Conservation (phyloP, 2,329 filamentous ascomycete species). For the Purpureocillium takamizusanense region DNA sequence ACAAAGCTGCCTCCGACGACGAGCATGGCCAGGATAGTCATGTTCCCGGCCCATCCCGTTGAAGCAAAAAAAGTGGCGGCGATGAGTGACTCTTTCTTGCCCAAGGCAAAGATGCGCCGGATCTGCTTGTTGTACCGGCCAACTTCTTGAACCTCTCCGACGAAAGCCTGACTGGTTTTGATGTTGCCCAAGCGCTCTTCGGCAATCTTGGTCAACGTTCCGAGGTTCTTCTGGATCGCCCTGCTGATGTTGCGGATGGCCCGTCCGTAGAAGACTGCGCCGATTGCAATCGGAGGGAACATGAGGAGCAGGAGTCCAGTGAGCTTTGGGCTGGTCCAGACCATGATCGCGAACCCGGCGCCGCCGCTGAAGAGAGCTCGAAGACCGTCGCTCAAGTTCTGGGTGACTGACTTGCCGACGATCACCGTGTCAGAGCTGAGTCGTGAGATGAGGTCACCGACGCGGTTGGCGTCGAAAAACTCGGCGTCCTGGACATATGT, state of each 20-base stretch:
- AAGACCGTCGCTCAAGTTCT: slow-evolving; percentile 94
- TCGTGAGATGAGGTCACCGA: slow-evolving; percentile 91
- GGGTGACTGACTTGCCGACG: slow-evolving; percentile 96
- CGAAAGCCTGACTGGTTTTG: slow-evolving; percentile 92
- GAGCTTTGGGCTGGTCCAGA: slow-evolving; percentile 87
- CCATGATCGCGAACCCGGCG: slow-evolving; percentile 87
- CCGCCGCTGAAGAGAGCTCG: slow-evolving; percentile 81
- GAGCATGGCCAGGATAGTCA: slow-evolving; percentile 87
- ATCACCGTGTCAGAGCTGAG: slow-evolving; percentile 95
- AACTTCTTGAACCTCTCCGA: slow-evolving; percentile 85
- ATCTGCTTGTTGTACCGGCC: slow-evolving; percentile 87
- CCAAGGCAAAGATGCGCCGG: slow-evolving; percentile 82
- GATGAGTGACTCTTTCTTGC: slow-evolving; percentile 77
- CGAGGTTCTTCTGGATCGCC: slow-evolving; percentile 88
- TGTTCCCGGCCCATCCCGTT: slow-evolving; percentile 88
- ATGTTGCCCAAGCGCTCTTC: slow-evolving; percentile 97
- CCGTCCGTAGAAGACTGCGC: slow-evolving; percentile 85
- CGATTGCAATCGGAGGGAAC: slow-evolving; percentile 83
- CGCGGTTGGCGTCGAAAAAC: slow-evolving; percentile 96
- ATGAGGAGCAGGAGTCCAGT: slow-evolving; percentile 80
- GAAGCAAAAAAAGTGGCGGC: slow-evolving; percentile 82
- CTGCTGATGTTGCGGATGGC: slow-evolving; percentile 83
- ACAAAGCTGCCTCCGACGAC: slow-evolving; percentile 90
- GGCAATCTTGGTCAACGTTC: slow-evolving; percentile 89
- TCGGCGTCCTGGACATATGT: slow-evolving; percentile 97